A percentile compares a stretch with the other conserved stretches of the same genome.
Conservation (phyloP, 768 basidiomycete genomes). For the Russula foetens region DNA sequence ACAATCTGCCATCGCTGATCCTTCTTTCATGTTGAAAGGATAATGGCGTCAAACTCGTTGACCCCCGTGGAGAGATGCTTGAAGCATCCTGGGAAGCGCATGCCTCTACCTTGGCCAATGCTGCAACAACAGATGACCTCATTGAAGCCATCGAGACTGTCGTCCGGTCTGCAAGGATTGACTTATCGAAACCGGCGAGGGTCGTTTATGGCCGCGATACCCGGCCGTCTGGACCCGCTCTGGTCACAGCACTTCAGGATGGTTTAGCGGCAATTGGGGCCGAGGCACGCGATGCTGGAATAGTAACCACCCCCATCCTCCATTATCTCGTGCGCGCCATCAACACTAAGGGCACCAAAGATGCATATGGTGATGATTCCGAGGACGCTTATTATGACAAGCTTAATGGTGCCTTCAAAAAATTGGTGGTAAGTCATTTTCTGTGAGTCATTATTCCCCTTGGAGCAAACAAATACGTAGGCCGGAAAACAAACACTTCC, state of each 20-base stretch:
- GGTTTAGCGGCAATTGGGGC: slow-evolving; percentile 71
- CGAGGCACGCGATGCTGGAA: slow-evolving; percentile 63
- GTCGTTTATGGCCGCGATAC: slow-evolving; percentile 94
- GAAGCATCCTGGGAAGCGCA: slow-evolving; percentile 87
- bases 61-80: slow-evolving; percentile 96
- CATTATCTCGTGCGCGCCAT: slow-evolving; percentile 90
- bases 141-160: slow-evolving; percentile 53
- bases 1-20: slow-evolving; percentile 1
- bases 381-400: slow-evolving; percentile 80
- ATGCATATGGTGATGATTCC: slow-evolving; percentile 73
- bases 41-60: slow-evolving; percentile 97
- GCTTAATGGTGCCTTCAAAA: slow-evolving; percentile 75
- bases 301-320: slow-evolving; percentile 90
- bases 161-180: slow-evolving; percentile 59
- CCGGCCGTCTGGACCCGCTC: slow-evolving; percentile 71
- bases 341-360: slow-evolving; percentile 76
- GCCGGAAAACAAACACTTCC: slow-evolving; percentile 47
- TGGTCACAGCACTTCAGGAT: slow-evolving; percentile 72
- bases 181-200: slow-evolving; percentile 65
- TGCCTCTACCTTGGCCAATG: slow-evolving; percentile 84
- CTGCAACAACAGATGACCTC: slow-evolving; percentile 65
- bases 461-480: slow-evolving; percentile 29
- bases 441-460: background rate
- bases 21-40: slow-evolving; percentile 45
- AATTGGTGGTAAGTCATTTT: slow-evolving; percentile 60